Base-by-base conservation (phyloP, 2,329 filamentous ascomycete species). In the Colletotrichum magnum region DNA sequence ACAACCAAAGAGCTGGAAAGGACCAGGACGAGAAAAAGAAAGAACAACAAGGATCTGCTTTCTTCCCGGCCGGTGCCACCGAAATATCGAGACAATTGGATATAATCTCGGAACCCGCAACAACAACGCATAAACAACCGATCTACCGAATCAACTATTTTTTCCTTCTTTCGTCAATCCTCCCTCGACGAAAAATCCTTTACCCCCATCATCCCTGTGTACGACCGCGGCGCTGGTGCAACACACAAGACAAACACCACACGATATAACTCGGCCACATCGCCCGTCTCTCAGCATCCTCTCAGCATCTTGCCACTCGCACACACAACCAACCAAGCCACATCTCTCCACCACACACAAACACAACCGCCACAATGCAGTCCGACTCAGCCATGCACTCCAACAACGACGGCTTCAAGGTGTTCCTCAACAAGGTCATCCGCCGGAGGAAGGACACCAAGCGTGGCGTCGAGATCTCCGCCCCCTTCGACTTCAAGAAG, bases 401-500 rank as follows among this genome's bases (percentile, higher is more conserved):
- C 69, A 81, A 79, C 67, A 81, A 79, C 74, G 74, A 79, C 73
- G 80, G 84, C 75, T 78, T 86, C 75, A 81, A 81, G 72, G 80
- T 80, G 67, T 75, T 85, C 54, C 81, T 80, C 73, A 77, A 79
- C 28, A 85, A 84, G 36, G 76, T 87, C 48, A 83, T 85, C 66
- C 80, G 77, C 41, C 76, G 83, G 52, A 79, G 82, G 64, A 85
- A 84, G 75, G 77, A 84, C 74, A 76, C 79, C 54, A 83, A 83
- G 74, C 76, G 77, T 21, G 75, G 73, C n/a, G 68, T 84, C 15
- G 79, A 85, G 60, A 88, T 88, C 76, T 89, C 87, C 58, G 84
- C 84, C 10, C 88, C 88, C 0, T 90, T 88, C 78, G 83, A 89
- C 76, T 86, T 90, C 74, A 86, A 86, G 75, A 84, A 84, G 67